A percentile compares a stretch with the other conserved stretches of the same genome.
Evolutionary conservation across 441 rosid genomes (phyloP).

Genomic region (Macaranga tanarius): DNA sequence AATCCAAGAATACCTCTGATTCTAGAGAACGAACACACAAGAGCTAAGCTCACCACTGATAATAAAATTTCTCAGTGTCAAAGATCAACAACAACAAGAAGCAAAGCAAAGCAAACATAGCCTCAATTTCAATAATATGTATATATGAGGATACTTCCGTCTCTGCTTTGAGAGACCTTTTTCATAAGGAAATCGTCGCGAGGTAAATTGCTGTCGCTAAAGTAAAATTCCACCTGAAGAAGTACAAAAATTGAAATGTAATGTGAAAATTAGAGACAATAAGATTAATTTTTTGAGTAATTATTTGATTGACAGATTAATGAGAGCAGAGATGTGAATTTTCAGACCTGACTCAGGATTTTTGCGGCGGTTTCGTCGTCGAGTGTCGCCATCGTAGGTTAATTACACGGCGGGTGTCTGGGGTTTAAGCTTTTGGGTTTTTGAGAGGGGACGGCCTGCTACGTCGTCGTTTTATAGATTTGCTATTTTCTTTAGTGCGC

Average conservation of each 20-base stretch:
- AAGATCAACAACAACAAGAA: slow-evolving; percentile 20
- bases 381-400: slow-evolving; percentile 37
- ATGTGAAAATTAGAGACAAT: background rate
- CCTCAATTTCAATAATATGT: no score
- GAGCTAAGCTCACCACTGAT: slow-evolving; percentile 50
- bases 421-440: background rate
- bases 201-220: slow-evolving; percentile 54
- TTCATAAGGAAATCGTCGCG: slow-evolving; percentile 42
- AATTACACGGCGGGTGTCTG: background rate
- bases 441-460: background rate
- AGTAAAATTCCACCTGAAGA: slow-evolving; percentile 51
- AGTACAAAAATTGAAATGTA: no score
- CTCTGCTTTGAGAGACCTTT: slow-evolving; percentile 38
- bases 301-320: background rate
- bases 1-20: slow-evolving; percentile 47
- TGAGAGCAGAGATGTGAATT: background rate
- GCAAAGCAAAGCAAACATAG: no score
- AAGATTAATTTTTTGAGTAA: background rate
- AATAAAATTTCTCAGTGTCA: slow-evolving; percentile 17
- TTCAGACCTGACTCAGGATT: slow-evolving; percentile 38
- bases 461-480: background rate
- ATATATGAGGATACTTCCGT: slow-evolving; percentile 44
- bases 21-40: slow-evolving; percentile 56
- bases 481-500: no score
- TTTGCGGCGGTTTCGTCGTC: slow-evolving; percentile 40